These are phyloP conservation scores for Pulicaria dysenterica DNA, from an alignment of 129 eudicot species.

Conservation along the genomic window DNA sequence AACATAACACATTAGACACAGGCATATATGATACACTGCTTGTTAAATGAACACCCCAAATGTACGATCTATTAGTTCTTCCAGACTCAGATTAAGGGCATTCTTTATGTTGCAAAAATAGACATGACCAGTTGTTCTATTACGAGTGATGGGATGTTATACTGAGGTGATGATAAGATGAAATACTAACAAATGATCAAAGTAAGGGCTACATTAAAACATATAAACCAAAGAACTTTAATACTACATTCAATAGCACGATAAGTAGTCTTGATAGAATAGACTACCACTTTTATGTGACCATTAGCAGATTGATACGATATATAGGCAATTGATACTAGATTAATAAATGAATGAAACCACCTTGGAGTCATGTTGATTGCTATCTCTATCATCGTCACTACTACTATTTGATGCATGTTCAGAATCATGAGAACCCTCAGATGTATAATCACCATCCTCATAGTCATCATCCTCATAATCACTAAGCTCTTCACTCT, in stretches of 20 bases:
- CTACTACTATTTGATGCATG: conserved; percentile 53
- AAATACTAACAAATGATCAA: no score
- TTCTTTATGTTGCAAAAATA: no score
- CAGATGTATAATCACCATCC: conserved; percentile 54
- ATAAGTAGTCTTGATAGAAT: not conserved
- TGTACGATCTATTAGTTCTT: no score
- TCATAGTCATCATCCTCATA: conserved; percentile 58
- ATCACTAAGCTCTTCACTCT: conserved; percentile 77
- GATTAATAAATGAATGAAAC: conserved; percentile 27
- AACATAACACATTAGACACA: conserved; percentile 4
- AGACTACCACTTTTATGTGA: not conserved
- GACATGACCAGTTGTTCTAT: no score
- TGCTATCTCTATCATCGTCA: conserved; percentile 39
- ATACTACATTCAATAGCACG: no score
- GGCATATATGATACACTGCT: not conserved
- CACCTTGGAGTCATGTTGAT: conserved; percentile 48
- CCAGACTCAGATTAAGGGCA: no score
- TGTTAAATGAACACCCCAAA: not conserved
- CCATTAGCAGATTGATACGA: not conserved
- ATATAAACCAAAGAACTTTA: no score
- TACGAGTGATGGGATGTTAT: no score
- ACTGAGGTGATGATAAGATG: no score
- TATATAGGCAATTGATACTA: not conserved
- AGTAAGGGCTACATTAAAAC: no score
- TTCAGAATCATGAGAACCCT: conserved; percentile 55